These are phyloP conservation scores for Chenopodium suecicum DNA, from an alignment of 148 eudicot species.

Conservation along the genomic window DNA sequence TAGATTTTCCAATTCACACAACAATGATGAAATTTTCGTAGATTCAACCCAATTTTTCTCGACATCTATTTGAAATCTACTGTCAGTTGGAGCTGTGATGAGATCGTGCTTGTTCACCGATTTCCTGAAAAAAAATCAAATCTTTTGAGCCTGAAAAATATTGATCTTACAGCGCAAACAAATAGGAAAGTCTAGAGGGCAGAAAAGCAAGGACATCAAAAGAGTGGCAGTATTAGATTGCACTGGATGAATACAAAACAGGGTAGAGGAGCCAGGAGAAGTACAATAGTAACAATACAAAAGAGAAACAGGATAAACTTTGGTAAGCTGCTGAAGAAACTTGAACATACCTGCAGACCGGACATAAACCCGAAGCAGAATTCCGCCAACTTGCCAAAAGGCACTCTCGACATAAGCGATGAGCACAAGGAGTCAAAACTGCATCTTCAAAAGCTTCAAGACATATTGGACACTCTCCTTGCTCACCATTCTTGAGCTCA, in stretches of 20 bases:
- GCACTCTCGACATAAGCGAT: slow-evolving; percentile 92
- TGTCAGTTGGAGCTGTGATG: slow-evolving; percentile 87
- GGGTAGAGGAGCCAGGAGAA: neutral
- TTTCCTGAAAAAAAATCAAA: slow-evolving; percentile 51
- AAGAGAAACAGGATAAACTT: neutral
- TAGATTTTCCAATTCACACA: slow-evolving; percentile 69
- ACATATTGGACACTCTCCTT: slow-evolving; percentile 98
- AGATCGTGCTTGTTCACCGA: slow-evolving; percentile 72
- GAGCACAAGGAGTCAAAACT: slow-evolving; percentile 97
- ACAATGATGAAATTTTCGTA: slow-evolving; percentile 73
- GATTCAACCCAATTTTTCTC: slow-evolving; percentile 95
- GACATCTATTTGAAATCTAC: slow-evolving; percentile 80
- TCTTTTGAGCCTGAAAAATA: slow-evolving; percentile 1
- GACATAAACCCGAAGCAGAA: slow-evolving; percentile 83
- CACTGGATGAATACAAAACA: neutral
- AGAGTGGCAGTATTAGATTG: neutral
- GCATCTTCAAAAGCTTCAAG: slow-evolving; percentile 99
- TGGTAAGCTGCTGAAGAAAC: neutral
- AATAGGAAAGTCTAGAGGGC: neutral
- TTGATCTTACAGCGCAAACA: neutral
- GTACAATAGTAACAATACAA: neutral
- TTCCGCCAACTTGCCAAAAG: slow-evolving; percentile 94
- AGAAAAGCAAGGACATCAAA: neutral
- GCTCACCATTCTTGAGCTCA: slow-evolving; percentile 86
- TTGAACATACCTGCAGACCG: slow-evolving; percentile 85